phyloP scores from a whole-genome alignment of 163 green algal genomes.

The Chloroidium sp. region DNA sequence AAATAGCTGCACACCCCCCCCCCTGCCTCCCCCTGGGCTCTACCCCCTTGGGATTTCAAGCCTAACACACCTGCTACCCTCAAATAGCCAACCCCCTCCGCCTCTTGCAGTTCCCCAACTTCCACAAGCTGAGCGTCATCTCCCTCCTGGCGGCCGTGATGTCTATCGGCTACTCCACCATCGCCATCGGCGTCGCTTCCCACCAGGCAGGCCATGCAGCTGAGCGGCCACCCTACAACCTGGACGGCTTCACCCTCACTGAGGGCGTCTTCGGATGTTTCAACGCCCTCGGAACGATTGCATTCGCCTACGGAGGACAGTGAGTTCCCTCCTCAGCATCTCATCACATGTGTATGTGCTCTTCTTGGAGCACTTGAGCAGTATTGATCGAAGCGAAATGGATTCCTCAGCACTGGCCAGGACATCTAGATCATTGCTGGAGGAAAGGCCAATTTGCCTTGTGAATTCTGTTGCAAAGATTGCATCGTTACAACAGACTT shows the following conservation, averaged over 20 bases:
- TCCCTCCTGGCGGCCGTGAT: constrained; percentile 19
- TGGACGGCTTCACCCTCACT: constrained; percentile 5
- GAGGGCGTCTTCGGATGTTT: constrained; percentile 25
- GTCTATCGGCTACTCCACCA: constrained; percentile 20
- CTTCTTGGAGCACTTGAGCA: too few species aligned
- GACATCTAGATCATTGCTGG: too few species aligned
- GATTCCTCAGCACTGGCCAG: too few species aligned
- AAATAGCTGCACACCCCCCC: background rate
- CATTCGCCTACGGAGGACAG: constrained; percentile 12
- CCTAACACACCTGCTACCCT: background rate
- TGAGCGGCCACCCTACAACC: constrained; percentile 6
- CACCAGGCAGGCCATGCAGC: background rate
- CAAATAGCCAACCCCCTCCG: too few species aligned
- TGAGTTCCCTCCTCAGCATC: too few species aligned
- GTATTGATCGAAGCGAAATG: too few species aligned
- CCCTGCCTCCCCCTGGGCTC: too few species aligned
- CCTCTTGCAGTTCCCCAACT: constrained; percentile 22
- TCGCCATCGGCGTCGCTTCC: constrained; percentile 12
- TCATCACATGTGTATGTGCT: background rate
- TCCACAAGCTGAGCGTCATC: constrained; percentile 14
- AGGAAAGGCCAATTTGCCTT: too few species aligned
- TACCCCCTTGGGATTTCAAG: too few species aligned
- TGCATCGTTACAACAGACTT: too few species aligned
- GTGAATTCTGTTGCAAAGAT: too few species aligned
- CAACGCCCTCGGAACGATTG: constrained; percentile 34